These are phyloP conservation scores for Colletotrichum sp. DNA, from an alignment of 2,329 filamentous ascomycete species.

Conservation along the genomic window DNA sequence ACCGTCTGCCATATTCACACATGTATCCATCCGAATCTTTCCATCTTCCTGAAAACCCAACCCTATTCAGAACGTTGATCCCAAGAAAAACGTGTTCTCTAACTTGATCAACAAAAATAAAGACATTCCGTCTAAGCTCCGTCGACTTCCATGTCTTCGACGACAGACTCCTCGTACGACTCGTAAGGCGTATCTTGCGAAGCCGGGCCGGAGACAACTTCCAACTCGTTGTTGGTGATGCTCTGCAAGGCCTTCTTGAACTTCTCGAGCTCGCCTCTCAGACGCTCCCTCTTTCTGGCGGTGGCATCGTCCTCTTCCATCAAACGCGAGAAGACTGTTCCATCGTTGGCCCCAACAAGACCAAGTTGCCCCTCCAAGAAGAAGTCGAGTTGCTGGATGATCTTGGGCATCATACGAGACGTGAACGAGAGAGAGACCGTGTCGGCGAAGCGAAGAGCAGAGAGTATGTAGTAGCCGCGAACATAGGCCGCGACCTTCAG, in stretches of 20 bases:
- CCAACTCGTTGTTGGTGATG: conserved; percentile 52
- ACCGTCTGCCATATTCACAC: neutral
- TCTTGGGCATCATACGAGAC: conserved; percentile 52
- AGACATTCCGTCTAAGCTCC: neutral
- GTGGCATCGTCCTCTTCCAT: conserved; percentile 56
- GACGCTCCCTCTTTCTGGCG: conserved; percentile 42
- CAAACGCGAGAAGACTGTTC: conserved; percentile 41
- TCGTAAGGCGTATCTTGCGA: neutral
- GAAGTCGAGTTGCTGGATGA: conserved; percentile 42
- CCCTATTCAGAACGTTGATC: neutral
- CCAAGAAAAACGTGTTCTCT: neutral
- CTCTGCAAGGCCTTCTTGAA: conserved; percentile 51
- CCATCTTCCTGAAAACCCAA: neutral
- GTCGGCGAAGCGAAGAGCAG: conserved; percentile 69
- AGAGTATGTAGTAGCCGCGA: conserved; percentile 72
- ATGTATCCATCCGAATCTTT: neutral
- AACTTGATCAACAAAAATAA: neutral
- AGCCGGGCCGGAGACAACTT: conserved; percentile 24
- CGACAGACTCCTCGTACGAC: neutral
- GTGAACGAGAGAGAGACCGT: conserved; percentile 51
- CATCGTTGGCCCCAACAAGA: conserved; percentile 34
- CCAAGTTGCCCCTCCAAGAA: conserved; percentile 52
- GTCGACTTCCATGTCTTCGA: conserved; percentile 12
- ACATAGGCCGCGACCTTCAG: conserved; percentile 68
- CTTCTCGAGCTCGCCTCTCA: conserved; percentile 50